Base-by-base conservation (phyloP, 2,329 filamentous ascomycete species). In the Cadophora luteo-olivacea region DNA sequence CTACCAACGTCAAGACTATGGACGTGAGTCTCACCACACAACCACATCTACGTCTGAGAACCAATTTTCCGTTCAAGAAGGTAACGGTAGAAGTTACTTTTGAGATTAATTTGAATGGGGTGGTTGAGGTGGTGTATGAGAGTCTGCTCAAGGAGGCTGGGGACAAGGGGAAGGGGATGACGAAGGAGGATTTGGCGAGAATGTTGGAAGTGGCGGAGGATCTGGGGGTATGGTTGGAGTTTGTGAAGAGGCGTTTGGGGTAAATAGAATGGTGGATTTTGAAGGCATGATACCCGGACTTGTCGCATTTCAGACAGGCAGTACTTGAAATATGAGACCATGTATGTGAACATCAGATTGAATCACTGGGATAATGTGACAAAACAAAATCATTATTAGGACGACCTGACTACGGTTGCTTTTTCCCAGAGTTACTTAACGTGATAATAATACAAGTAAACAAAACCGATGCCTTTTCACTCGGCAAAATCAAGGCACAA, bases 191-290 rank as follows among this genome's bases (percentile, higher is more conserved):
- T 72, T 54, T 85, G 65, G 81, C 77, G 1, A 79, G 74, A 66
- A 84, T 81, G 65, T 68, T 87, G 67, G 83, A 84, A 62, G 71
- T 83, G 4, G 80, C 77, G 67, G 84, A 81, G 45, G 82, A 86
- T 77, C 69, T 87, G 52, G 82, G 83, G 0, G 77, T 86, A 32
- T 87, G 84, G 83, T 78, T 80, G 9, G 84, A 86, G 77, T 87
- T 84, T 82, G 70, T 85, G 54, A 72, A 66, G 64, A 69, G 69
- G 70, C 72, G 75, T 67, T 72, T 79, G 65, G 73, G 61, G 38
- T 70, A 69, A 70, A 22, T 51, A 33, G 52, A 55, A 36, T n/a
- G 61, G 9, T 33, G 61, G 25, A 5, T 29, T 19, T 16, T 16
- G 49, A n/a, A 54, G 22, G 51, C 45, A 63, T 63, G 65, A 67